phyloP scores from a whole-genome alignment of 768 basidiomycete species.

The Butyriboletus loyo region DNA sequence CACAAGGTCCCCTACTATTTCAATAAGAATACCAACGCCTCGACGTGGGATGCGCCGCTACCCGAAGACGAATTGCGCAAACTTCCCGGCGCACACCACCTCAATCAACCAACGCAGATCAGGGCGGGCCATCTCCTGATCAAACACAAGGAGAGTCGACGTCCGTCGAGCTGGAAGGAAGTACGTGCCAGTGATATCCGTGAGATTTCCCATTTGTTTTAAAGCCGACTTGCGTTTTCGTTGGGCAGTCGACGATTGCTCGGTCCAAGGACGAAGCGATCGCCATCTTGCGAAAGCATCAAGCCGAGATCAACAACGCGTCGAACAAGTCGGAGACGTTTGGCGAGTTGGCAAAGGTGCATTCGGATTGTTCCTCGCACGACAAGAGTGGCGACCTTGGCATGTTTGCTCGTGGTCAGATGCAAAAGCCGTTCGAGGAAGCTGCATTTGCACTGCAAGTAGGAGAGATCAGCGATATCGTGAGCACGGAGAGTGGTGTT shows the following conservation, averaged over 20 bases:
- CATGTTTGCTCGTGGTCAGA: conserved; percentile 78
- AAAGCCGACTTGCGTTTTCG: not conserved
- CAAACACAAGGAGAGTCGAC: conserved; percentile 80
- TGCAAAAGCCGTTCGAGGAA: conserved; percentile 98
- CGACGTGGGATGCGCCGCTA: conserved; percentile 77
- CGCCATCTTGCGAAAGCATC: conserved; percentile 64
- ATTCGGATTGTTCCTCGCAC: conserved; percentile 93
- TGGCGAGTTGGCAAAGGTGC: conserved; percentile 63
- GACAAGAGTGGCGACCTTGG: conserved; percentile 84
- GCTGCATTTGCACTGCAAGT: conserved; percentile 70
- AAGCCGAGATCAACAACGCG: conserved; percentile 52
- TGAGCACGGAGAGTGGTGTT: conserved; percentile 92
- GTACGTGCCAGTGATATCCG: conserved; percentile 43
- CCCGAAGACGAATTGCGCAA: conserved; percentile 54
- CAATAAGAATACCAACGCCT: conserved; percentile 66
- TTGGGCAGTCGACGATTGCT: conserved; percentile 64
- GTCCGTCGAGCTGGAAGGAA: conserved; percentile 84
- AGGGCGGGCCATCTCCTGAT: conserved; percentile 94
- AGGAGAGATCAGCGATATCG: conserved; percentile 75
- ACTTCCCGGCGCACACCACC: conserved; percentile 69
- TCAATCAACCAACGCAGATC: conserved; percentile 52
- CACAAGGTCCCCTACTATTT: conserved; percentile 84
- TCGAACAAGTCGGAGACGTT: conserved; percentile 55
- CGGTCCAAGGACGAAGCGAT: conserved; percentile 89
- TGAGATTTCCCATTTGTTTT: not conserved